Evolutionary conservation across 2,329 filamentous ascomycete species (phyloP).

Genomic region (Alternaria sp.): DNA sequence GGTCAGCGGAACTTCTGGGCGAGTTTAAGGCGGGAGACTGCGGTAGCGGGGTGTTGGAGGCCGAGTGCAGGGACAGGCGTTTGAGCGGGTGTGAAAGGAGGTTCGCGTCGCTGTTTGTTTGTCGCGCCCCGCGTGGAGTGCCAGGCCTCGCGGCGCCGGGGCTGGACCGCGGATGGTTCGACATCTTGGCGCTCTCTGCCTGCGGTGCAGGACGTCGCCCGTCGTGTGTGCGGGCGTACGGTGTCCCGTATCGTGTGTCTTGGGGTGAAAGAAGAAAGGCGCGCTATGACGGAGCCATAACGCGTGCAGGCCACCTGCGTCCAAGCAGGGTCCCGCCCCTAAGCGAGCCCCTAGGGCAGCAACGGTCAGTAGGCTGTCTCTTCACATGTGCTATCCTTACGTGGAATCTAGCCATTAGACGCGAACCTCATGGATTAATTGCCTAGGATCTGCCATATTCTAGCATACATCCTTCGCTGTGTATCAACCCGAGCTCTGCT

Average conservation of each 20-base stretch:
- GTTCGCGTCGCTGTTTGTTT: conserved; percentile 47
- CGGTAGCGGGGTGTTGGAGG: conserved; percentile 38
- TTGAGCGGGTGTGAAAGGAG: conserved; percentile 43
- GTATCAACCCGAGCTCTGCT: conserved; percentile 9
- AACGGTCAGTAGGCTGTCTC: conserved; percentile 17
- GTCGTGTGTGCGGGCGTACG: conserved; percentile 7
- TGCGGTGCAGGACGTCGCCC: conserved; percentile 34
- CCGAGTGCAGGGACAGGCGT: conserved; percentile 47
- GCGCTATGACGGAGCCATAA: conserved; percentile 21
- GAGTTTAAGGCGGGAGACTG: conserved; percentile 39
- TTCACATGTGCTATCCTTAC: background rate
- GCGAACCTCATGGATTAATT: background rate
- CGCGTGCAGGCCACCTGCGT: conserved; percentile 9
- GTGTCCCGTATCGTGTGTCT: background rate
- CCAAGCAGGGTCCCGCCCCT: conserved; percentile 15
- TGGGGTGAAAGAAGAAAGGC: conserved; percentile 18
- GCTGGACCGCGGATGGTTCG: conserved; percentile 24
- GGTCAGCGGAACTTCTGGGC: conserved; percentile 15
- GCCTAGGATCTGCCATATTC: background rate
- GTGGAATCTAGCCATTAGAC: background rate
- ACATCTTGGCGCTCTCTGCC: conserved; percentile 35
- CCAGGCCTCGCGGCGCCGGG: conserved; percentile 12
- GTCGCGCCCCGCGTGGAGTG: conserved; percentile 23
- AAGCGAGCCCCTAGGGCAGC: conserved; percentile 18
- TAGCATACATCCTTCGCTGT: background rate